Base-by-base conservation (phyloP, 2,329 filamentous ascomycete genomes). In the Exophiala aquamarina region DNA sequence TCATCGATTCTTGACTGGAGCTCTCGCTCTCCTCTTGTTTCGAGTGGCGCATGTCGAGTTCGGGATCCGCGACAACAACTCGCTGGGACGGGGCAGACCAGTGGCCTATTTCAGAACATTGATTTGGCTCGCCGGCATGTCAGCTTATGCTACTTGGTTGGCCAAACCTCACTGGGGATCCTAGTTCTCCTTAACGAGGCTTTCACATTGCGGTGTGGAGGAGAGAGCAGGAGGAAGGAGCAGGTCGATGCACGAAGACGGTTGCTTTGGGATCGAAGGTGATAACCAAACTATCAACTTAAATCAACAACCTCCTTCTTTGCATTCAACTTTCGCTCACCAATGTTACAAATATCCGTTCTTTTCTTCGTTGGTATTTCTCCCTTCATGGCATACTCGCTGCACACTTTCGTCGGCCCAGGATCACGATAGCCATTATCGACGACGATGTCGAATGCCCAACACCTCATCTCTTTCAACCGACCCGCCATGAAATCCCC, bases 11-110 rank as follows among this genome's bases (percentile, higher is more conserved):
- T 56, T 73, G 48, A 69, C 66, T 44, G 68, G 59, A 11, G 65
- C 63, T 3, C 59, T 73, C 23, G 70, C 63, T 9, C 49, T 59
- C 4, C 56, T 73, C n/a, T 63, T 65, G 17, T 45, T 68, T 19
- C 63, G 70, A 33, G 56, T 73, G 13, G 45, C 60, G 14, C 70
- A 74, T 54, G 60, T 58, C 23, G 70, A 74, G 46, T 41, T 69
- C 9, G 71, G 71, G 0, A 32, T 74, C 23, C 60, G 59, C 43
- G 41, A 49, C 3, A 54, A 64, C 21, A 55, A 60, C 4, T 42
- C 58, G 2, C 42, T 57, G 31, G 60, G 60, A 3, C 40, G 41
- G 32, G 63, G 63, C 3, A 50, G 64, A 28, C 45, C 53, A 10
- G 41, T 58, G 0, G 63, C 63, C 6, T 59, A 59, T 45, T 58